Percentiles rank a stretch among this genome's conserved stretches.
These are phyloP conservation scores for Anisodus tanguticus DNA, from an alignment of 257 asterid genomes.

Conservation along the genomic window DNA sequence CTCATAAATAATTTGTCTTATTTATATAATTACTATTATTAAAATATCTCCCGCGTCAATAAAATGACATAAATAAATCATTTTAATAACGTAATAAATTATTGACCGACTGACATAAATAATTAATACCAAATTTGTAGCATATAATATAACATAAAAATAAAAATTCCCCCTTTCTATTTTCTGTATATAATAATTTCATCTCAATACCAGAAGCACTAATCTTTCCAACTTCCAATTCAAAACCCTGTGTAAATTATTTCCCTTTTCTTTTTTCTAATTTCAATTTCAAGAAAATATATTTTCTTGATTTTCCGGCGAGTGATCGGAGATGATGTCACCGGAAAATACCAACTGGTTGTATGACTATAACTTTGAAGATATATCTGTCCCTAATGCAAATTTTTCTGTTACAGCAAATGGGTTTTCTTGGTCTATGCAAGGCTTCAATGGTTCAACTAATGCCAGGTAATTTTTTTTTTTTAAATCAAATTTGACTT, in stretches of 20 bases:
- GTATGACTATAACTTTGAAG: constrained; percentile 78
- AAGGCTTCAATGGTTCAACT: constrained; percentile 60
- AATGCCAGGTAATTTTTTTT: constrained; percentile 48
- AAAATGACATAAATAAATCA: too few species aligned
- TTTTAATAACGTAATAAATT: too few species aligned
- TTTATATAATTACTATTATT: too few species aligned
- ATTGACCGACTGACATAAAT: too few species aligned
- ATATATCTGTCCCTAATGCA: constrained; percentile 56
- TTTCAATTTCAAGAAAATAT: neutral
- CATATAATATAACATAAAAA: too few species aligned
- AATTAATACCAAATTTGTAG: too few species aligned
- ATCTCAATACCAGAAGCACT: too few species aligned
- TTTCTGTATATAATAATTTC: neutral
- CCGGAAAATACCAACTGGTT: constrained; percentile 89
- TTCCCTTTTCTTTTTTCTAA: neutral
- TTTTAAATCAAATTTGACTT: neutral
- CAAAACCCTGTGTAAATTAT: neutral
- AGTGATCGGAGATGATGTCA: constrained; percentile 58
- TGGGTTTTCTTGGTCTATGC: constrained; percentile 75
- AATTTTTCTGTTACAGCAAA: constrained; percentile 57
- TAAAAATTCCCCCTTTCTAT: too few species aligned
- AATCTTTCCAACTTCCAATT: neutral
- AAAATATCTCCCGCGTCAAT: too few species aligned
- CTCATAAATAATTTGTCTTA: too few species aligned
- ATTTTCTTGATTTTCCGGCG: neutral